A percentile compares a stretch with the other conserved stretches of the same genome.
phyloP scores from a whole-genome alignment of 2,329 filamentous ascomycete genomes.

The Biscogniauxia marginata region DNA sequence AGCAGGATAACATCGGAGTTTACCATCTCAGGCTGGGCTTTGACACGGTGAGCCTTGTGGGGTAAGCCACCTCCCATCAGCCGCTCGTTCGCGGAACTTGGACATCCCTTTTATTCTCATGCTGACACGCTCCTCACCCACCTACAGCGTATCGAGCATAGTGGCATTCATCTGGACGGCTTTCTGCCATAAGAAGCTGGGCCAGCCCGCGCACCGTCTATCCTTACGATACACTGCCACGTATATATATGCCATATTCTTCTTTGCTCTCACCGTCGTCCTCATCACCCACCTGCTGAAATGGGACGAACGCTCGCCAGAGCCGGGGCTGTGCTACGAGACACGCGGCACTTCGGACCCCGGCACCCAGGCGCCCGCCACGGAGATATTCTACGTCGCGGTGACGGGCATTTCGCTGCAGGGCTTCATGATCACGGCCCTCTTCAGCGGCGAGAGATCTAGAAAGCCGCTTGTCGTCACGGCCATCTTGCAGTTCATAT shows the following conservation, averaged over 20 bases:
- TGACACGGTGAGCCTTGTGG: slow-evolving; percentile 18
- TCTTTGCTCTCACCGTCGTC: slow-evolving; percentile 28
- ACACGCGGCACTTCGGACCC: slow-evolving; percentile 15
- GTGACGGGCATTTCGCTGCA: slow-evolving; percentile 22
- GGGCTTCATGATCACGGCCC: slow-evolving; percentile 18
- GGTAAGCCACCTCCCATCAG: slow-evolving; percentile 3
- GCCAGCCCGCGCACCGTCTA: slow-evolving; percentile 3
- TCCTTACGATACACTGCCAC: slow-evolving; percentile 25
- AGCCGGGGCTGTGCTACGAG: slow-evolving; percentile 29
- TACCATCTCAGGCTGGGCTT: slow-evolving; percentile 16
- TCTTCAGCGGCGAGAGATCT: slow-evolving; percentile 15
- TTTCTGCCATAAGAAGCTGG: slow-evolving; percentile 9
- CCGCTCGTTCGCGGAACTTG: too few species aligned
- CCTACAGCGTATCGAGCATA: slow-evolving; percentile 9
- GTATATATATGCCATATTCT: slow-evolving; percentile 27
- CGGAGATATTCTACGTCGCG: slow-evolving; percentile 25
- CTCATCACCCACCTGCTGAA: slow-evolving; percentile 23
- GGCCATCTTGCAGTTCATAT: slow-evolving; percentile 30
- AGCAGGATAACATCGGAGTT: slow-evolving; percentile 10
- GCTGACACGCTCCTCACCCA: neutral
- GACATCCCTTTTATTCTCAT: neutral
- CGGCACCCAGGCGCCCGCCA: slow-evolving; percentile 21
- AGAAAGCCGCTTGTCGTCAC: slow-evolving; percentile 24
- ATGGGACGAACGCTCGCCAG: slow-evolving; percentile 19
- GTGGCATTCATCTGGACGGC: slow-evolving; percentile 9